These are phyloP conservation scores for Alternaria postmessia DNA, from an alignment of 2,329 filamentous ascomycete species.

Conservation along the genomic window DNA sequence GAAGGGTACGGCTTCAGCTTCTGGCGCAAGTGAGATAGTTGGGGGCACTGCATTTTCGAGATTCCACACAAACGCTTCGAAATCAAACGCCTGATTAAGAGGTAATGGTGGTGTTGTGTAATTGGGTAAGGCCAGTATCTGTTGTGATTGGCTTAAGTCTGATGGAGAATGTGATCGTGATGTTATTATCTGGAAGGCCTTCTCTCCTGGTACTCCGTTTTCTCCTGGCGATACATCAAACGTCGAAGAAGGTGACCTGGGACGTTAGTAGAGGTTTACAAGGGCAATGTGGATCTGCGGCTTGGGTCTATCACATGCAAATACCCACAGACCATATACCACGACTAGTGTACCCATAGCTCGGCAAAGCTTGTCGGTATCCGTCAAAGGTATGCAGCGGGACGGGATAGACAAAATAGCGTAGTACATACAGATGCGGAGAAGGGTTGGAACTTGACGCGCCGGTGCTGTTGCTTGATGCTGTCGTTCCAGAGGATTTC, in stretches of 20 bases:
- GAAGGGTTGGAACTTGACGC: constrained; percentile 39
- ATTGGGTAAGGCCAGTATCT: constrained; percentile 33
- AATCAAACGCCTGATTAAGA: constrained; percentile 27
- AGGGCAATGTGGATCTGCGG: background rate
- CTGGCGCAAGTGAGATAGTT: constrained; percentile 41
- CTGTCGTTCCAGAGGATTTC: constrained; percentile 47
- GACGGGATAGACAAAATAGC: background rate
- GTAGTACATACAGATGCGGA: constrained; percentile 41
- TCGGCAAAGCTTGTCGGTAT: background rate
- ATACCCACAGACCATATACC: background rate
- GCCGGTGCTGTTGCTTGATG: constrained; percentile 23
- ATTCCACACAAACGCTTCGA: constrained; percentile 44
- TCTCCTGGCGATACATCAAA: constrained; percentile 25
- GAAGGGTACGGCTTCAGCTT: constrained; percentile 51
- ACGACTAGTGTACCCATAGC: background rate
- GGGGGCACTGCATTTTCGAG: constrained; percentile 37
- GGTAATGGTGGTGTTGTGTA: constrained; percentile 21
- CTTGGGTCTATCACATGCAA: constrained; percentile 1
- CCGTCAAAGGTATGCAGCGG: background rate
- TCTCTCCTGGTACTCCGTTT: constrained; percentile 6
- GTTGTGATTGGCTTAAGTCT: constrained; percentile 21
- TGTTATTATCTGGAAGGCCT: constrained; percentile 14
- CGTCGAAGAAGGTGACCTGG: constrained; percentile 33
- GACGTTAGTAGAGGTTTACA: constrained; percentile 20
- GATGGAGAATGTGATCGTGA: constrained; percentile 24